These are phyloP conservation scores for Encephalitozoon cuniculi DNA, from an alignment of 371 early-diverging fungal genomes.

Conservation along the genomic window DNA sequence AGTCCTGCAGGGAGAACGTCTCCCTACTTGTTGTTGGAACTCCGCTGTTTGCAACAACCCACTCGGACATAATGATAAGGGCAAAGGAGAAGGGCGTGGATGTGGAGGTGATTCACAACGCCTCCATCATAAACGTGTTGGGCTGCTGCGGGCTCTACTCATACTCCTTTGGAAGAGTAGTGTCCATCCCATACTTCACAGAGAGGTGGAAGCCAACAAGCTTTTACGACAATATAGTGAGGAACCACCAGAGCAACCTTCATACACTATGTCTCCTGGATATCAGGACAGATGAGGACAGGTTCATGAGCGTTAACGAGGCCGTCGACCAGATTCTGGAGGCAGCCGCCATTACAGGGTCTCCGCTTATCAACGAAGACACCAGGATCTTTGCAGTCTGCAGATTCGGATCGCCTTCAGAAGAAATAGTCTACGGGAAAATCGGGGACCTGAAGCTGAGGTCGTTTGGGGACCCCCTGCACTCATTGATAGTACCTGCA, in stretches of 20 bases:
- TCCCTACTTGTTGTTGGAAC: constrained; percentile 96
- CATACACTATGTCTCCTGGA: constrained; percentile 94
- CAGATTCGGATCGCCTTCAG: constrained; percentile 74
- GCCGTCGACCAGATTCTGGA: constrained; percentile 82
- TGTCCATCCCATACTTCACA: constrained; percentile 93
- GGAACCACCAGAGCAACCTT: constrained; percentile 71
- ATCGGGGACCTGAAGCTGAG: constrained; percentile 68
- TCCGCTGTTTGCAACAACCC: constrained; percentile 91
- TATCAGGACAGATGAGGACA: constrained; percentile 87
- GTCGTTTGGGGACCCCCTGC: constrained; percentile 81
- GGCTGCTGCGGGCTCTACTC: constrained; percentile 92
- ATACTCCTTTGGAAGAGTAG: constrained; percentile 92
- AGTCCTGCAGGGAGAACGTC: constrained; percentile 75
- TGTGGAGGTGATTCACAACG: constrained; percentile 84
- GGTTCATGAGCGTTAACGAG: constrained; percentile 90
- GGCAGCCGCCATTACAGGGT: constrained; percentile 66
- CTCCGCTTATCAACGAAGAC: constrained; percentile 62
- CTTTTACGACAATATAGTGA: constrained; percentile 81
- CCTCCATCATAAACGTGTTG: constrained; percentile 93
- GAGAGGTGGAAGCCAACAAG: constrained; percentile 88
- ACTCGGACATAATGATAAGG: constrained; percentile 86
- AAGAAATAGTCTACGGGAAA: constrained; percentile 75
- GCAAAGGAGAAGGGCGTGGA: constrained; percentile 75
- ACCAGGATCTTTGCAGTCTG: constrained; percentile 82
- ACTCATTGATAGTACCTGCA: constrained; percentile 80